These are phyloP conservation scores for Petunia hybrid DNA, from an alignment of 305 asterid species.

Conservation along the genomic window DNA sequence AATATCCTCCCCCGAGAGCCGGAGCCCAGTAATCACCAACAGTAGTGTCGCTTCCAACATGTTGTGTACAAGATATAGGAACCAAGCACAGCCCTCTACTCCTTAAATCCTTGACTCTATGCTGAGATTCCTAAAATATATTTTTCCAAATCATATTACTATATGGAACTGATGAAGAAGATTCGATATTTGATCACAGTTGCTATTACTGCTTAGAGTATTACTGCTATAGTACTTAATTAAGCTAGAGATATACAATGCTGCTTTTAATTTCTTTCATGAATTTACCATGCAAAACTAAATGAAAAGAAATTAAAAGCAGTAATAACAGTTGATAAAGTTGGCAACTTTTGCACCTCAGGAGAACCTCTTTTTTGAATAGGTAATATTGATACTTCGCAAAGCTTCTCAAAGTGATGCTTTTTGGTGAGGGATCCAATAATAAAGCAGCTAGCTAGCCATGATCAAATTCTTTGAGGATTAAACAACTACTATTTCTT, in stretches of 20 bases:
- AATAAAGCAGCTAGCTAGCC: constrained; percentile 1
- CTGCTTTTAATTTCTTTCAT: neutral
- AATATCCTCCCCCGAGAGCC: constrained; percentile 70
- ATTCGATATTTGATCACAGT: neutral
- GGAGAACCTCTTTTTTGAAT: constrained; percentile 25
- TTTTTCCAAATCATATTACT: neutral
- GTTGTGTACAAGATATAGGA: constrained; percentile 76
- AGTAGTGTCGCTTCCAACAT: constrained; percentile 59
- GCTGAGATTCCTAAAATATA: constrained; percentile 49
- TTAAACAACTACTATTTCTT: constrained; percentile 1
- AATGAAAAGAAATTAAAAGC: neutral
- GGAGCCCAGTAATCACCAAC: constrained; percentile 90
- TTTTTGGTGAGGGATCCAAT: constrained; percentile 31
- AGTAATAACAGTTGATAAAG: constrained; percentile 24
- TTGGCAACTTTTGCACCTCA: neutral
- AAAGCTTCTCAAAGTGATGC: constrained; percentile 28
- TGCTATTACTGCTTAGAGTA: too few relatives aligned
- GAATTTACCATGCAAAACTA: neutral
- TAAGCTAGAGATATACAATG: neutral
- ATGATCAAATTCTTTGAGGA: neutral
- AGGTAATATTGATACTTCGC: neutral
- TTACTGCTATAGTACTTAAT: too few relatives aligned
- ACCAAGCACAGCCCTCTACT: constrained; percentile 89
- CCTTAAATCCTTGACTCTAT: constrained; percentile 58
- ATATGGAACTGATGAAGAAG: neutral